phyloP scores from a whole-genome alignment of 768 basidiomycete species.

The Lactarius vividus region DNA sequence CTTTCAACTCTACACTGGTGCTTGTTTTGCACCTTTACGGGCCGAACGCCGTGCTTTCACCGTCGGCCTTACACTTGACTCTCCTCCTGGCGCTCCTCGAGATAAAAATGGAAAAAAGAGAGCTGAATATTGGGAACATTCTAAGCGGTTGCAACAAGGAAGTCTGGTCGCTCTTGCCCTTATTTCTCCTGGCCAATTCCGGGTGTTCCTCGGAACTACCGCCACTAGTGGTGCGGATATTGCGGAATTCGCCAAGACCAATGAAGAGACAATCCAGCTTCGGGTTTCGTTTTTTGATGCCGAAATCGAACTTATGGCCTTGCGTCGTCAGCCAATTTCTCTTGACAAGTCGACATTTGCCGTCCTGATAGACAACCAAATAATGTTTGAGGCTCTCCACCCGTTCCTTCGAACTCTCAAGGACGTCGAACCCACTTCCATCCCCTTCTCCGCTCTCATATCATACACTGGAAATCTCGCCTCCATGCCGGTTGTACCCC shows the following conservation, averaged over 20 bases:
- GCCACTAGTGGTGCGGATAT: slow-evolving; percentile 46
- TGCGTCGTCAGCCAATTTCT: slow-evolving; percentile 38
- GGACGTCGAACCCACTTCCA: slow-evolving; percentile 21
- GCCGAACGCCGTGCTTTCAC: slow-evolving; percentile 53
- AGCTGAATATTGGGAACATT: slow-evolving; percentile 57
- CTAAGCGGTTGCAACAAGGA: slow-evolving; percentile 59
- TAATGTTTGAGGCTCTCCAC: slow-evolving; percentile 22
- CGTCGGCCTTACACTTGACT: slow-evolving; percentile 44
- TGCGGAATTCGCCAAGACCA: slow-evolving; percentile 39
- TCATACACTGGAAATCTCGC: slow-evolving; percentile 6
- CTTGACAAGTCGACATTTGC: slow-evolving; percentile 21
- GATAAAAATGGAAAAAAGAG: slow-evolving; percentile 40
- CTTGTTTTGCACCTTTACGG: slow-evolving; percentile 44
- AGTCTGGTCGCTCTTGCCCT: slow-evolving; percentile 61
- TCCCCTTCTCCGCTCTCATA: slow-evolving; percentile 22
- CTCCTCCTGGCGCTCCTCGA: slow-evolving; percentile 58
- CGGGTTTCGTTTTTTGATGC: slow-evolving; percentile 65
- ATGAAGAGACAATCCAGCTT: slow-evolving; percentile 40
- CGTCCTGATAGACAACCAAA: slow-evolving; percentile 26
- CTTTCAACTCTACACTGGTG: slow-evolving; percentile 62
- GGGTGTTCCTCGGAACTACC: slow-evolving; percentile 54
- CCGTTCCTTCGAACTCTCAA: slow-evolving; percentile 27
- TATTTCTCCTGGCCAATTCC: slow-evolving; percentile 30
- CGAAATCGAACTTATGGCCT: slow-evolving; percentile 47
- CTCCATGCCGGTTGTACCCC: slow-evolving; percentile 3